Evolutionary conservation across 805 yeast genomes (phyloP).

Genomic region (Saturnispora saitoi): DNA sequence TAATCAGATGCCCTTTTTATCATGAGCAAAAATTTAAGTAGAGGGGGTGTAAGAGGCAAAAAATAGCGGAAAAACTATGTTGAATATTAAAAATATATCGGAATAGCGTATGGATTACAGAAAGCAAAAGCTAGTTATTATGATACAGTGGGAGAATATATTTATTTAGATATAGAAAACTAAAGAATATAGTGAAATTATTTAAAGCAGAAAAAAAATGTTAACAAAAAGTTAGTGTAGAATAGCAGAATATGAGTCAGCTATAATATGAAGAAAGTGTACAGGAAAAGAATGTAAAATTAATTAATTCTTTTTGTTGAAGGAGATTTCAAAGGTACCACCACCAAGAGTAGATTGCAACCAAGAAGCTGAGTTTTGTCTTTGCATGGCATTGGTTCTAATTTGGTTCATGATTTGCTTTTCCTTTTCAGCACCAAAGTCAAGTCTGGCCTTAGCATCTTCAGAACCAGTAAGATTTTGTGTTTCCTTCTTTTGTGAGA

Average conservation of each 20-base stretch:
- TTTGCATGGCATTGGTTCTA: slow-evolving; percentile 24
- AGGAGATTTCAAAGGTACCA: slow-evolving; percentile 26
- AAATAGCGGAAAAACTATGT: no score
- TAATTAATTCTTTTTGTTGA: slow-evolving; percentile 19
- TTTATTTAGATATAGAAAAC: no score
- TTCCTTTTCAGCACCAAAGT: slow-evolving; percentile 33
- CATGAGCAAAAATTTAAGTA: neutral
- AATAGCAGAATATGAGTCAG: neutral
- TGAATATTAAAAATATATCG: no score
- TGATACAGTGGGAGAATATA: no score
- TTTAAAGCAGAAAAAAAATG: neutral
- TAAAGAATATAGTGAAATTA: neutral
- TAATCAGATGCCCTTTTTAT: neutral
- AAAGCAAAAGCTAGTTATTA: no score
- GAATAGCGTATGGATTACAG: no score
- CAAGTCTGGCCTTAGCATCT: slow-evolving; percentile 26
- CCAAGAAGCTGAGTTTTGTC: slow-evolving; percentile 20
- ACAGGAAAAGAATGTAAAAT: neutral
- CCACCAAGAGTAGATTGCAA: slow-evolving; percentile 25
- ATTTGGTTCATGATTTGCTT: slow-evolving; percentile 33
- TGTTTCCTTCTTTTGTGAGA: slow-evolving; percentile 21
- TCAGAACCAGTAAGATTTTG: slow-evolving; percentile 28
- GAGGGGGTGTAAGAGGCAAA: no score
- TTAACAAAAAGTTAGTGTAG: neutral
- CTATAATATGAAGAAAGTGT: neutral